Percentiles rank a stretch among this genome's conserved stretches.
Conservation (phyloP, 2,329 filamentous ascomycete species). For the Botrytis elliptica region DNA sequence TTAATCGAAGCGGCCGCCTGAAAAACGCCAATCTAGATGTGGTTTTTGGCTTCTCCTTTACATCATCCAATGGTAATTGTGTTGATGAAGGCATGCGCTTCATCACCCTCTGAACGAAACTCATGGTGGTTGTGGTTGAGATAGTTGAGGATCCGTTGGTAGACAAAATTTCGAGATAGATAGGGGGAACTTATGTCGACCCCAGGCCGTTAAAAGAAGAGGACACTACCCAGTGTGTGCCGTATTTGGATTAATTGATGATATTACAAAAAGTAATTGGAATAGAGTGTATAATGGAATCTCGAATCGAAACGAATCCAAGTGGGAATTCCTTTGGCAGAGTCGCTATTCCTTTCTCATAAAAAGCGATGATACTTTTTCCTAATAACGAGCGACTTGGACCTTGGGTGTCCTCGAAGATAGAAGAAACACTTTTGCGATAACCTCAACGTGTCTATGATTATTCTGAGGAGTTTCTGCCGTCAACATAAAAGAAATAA, state of each 20-base stretch:
- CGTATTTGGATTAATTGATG: constrained; percentile 14
- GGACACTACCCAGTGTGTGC: constrained; percentile 10
- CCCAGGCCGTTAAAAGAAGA: constrained; percentile 26
- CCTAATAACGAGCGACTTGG: constrained; percentile 37
- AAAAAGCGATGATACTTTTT: constrained; percentile 11
- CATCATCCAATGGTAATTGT: constrained; percentile 46
- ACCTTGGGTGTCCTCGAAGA: constrained; percentile 35
- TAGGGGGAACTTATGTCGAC: constrained; percentile 29
- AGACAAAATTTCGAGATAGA: constrained; percentile 35
- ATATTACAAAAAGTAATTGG: constrained; percentile 8
- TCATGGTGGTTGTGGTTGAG: constrained; percentile 41
- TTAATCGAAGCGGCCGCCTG: constrained; percentile 79
- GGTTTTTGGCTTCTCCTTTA: constrained; percentile 45
- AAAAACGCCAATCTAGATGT: constrained; percentile 71
- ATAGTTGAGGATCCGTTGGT: constrained; percentile 18
- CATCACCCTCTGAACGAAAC: constrained; percentile 52
- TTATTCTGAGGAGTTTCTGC: constrained; percentile 21
- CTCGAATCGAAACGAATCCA: constrained; percentile 1
- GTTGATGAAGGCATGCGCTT: constrained; percentile 51
- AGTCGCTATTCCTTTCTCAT: constrained; percentile 14
- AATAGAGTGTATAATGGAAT: background rate
- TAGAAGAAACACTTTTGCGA: constrained; percentile 31
- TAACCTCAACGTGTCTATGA: constrained; percentile 32
- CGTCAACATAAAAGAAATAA: constrained; percentile 25
- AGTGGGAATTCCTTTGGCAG: background rate